Conservation (phyloP, 208 protist genomes). For the Angomonas ambiguus region DNA sequence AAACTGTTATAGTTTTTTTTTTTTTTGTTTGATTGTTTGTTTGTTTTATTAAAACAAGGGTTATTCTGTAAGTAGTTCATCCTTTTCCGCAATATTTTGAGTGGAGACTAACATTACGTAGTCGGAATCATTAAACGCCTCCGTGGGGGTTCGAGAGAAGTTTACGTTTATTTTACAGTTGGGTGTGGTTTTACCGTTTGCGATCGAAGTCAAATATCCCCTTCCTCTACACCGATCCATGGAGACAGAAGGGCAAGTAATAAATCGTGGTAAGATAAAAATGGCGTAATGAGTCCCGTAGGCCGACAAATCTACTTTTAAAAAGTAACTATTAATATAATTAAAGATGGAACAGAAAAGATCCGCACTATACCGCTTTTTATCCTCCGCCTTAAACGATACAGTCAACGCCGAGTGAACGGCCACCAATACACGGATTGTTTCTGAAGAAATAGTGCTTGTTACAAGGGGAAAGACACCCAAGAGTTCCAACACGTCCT, state of each 20-base stretch:
- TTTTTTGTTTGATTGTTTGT: not conserved
- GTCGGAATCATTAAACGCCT: too few relatives aligned
- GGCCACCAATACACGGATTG: constrained; percentile 2
- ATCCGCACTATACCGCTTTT: constrained; percentile 35
- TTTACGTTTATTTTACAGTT: too few relatives aligned
- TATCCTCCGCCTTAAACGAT: constrained; percentile 49
- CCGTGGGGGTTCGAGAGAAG: too few relatives aligned
- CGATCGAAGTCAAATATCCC: too few relatives aligned
- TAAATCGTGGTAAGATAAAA: not conserved
- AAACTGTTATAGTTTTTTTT: not conserved
- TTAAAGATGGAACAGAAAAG: constrained; percentile 50
- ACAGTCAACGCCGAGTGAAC: constrained; percentile 48
- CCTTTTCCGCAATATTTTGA: too few relatives aligned
- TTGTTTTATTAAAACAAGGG: too few relatives aligned
- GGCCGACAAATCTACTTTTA: constrained; percentile 23
- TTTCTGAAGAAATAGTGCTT: constrained; percentile 6
- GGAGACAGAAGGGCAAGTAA: too few relatives aligned
- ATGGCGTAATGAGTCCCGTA: not conserved
- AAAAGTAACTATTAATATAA: constrained; percentile 53
- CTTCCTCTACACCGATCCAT: too few relatives aligned
- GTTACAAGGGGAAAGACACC: constrained; percentile 31
- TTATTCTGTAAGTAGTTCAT: not conserved
- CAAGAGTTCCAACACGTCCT: constrained; percentile 21
- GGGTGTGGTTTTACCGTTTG: too few relatives aligned
- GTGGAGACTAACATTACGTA: too few relatives aligned